These are phyloP conservation scores for Podospora pseudopauciseta DNA, from an alignment of 495 filamentous ascomycete genomes.

Conservation along the genomic window DNA sequence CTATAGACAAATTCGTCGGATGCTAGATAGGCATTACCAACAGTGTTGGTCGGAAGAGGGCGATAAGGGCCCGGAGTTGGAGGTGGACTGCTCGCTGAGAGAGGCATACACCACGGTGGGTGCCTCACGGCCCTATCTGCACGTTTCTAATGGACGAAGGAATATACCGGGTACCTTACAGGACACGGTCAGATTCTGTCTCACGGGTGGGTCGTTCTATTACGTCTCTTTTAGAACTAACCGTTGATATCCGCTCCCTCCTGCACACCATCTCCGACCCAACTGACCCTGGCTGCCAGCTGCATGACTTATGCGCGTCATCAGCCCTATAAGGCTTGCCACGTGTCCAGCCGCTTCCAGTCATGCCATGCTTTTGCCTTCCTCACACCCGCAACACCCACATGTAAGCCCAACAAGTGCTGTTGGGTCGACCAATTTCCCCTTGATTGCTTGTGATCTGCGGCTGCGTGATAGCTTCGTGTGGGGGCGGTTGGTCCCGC, in stretches of 20 bases:
- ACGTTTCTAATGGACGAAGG: background rate
- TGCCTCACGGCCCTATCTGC: background rate
- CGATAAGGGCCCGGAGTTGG: too few relatives aligned
- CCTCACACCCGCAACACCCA: background rate
- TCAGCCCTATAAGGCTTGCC: background rate
- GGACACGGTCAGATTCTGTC: too few relatives aligned
- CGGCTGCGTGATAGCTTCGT: background rate
- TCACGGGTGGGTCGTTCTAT: background rate
- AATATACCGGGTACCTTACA: background rate
- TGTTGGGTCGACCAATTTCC: background rate
- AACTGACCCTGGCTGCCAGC: background rate
- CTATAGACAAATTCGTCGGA: too few relatives aligned
- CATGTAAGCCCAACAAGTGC: background rate
- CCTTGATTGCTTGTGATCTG: background rate
- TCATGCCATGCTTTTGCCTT: background rate
- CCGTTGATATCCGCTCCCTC: background rate
- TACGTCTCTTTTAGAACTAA: background rate
- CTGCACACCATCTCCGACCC: background rate
- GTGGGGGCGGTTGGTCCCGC: background rate
- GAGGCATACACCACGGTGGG: too few relatives aligned
- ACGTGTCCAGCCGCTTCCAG: background rate
- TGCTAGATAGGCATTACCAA: too few relatives aligned
- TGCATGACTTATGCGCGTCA: background rate
- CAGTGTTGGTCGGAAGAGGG: too few relatives aligned
- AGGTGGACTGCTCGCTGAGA: too few relatives aligned